Evolutionary conservation across 73 alveolate genomes (phyloP), one percentile per base, ranked within the genome.

Genomic region (Paramecium primaurelia): DNA sequence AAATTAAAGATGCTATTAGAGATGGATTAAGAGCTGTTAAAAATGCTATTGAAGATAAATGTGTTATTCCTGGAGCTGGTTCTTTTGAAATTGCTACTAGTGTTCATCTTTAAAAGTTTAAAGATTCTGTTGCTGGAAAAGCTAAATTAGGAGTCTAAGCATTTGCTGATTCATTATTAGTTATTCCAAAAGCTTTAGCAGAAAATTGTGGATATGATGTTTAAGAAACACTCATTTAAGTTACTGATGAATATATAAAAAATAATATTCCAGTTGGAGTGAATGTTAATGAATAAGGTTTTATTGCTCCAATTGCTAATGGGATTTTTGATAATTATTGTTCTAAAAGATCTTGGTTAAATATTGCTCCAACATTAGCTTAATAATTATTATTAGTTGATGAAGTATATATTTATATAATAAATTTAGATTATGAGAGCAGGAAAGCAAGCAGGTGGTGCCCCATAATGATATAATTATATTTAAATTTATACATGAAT

Each of bases 1-100:
- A 98, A 95, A 96, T 98, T 64, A 97, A 97, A 88, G 99, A 98
- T 68, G 99, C 99, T 58, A 96, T 98, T 87, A 96, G 99, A 95
- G 99, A 99, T 88, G 99, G 99, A 32, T 97, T 99, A 73, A 93
- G 99, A 86, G 99, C 99, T 83, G 99, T 98, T 89, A 96, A 97
- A 94, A 99, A 99, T 97, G 96, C 98, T 73, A 95, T 97, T 87
- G 98, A 98, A 86, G 99, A 99, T 93, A 93, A 97, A 92, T 86
- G 97, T 69, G 96, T 98, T 20, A 95, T 99, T 59, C 99, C 99
- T 25, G 99, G 99, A 58, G 99, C 99, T 16, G 99, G 99, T 20
- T 99, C 99, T 4, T 99, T 98, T 93, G 99, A 99, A 97, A 92
- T 98, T 59, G 99, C 99, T 9, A 96, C 98, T 58, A 93, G 93